Percentiles rank a stretch among this genome's conserved stretches.
phyloP scores from a whole-genome alignment of 2,329 filamentous ascomycete species.

The Rutstroemia sp. region DNA sequence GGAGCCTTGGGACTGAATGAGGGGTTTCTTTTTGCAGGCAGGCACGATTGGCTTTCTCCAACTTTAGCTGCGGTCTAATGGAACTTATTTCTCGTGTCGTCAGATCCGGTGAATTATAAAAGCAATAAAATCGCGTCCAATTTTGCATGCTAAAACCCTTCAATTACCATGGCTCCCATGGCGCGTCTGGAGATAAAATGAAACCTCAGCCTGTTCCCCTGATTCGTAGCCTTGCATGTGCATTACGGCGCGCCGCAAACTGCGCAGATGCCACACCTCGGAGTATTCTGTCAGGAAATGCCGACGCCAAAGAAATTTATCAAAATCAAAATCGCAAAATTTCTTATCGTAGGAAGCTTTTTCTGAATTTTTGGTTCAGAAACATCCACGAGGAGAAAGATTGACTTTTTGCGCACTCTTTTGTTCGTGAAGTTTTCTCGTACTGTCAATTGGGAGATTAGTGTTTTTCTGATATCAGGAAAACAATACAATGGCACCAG shows the following conservation, averaged over 20 bases:
- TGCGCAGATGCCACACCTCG: background rate
- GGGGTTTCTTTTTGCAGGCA: no score
- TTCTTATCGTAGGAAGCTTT: constrained; percentile 4
- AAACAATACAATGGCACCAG: constrained; percentile 21
- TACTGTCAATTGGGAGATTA: background rate
- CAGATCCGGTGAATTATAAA: no score
- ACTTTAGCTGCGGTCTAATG: no score
- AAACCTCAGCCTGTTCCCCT: background rate
- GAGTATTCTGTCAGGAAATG: background rate
- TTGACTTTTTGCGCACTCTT: background rate
- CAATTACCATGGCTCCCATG: no score
- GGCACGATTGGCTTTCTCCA: no score
- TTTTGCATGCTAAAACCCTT: no score
- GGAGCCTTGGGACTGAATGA: no score
- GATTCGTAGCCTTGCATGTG: background rate
- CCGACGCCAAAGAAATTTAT: constrained; percentile 11
- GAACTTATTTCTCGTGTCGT: no score
- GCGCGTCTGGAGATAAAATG: no score
- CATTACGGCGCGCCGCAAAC: background rate
- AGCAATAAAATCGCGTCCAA: no score
- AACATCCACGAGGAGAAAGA: constrained; percentile 1
- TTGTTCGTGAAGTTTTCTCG: background rate
- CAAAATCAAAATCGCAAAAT: constrained; percentile 8
- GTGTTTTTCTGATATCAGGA: background rate
- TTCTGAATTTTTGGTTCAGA: background rate